Evolutionary conservation across 2,329 filamentous ascomycete species (phyloP).

Genomic region (Cyphellophora europaea): DNA sequence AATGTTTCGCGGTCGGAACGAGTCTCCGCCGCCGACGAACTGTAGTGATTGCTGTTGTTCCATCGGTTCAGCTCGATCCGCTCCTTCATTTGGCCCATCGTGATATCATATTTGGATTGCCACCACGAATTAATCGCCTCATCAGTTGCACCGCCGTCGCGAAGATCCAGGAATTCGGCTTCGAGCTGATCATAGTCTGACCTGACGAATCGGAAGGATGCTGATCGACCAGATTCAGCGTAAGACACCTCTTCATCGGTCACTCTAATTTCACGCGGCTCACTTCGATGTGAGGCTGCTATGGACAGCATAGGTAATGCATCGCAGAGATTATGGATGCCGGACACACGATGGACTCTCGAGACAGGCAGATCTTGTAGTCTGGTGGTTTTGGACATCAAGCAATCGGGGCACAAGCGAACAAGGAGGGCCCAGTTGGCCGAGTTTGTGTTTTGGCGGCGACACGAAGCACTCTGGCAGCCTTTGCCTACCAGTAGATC

Average conservation of each 20-base stretch:
- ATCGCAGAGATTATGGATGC: background rate
- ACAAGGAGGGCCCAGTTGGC: conserved; percentile 17
- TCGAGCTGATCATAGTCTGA: conserved; percentile 8
- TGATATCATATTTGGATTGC: no score
- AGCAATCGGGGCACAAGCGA: conserved; percentile 15
- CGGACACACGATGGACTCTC: background rate
- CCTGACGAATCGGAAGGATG: background rate
- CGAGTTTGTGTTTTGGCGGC: conserved; percentile 9
- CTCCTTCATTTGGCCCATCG: background rate
- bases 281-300: background rate
- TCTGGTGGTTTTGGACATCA: conserved; percentile 11
- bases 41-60: no score
- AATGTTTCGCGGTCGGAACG: conserved; percentile 19
- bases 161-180: conserved; percentile 6
- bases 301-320: background rate
- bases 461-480: conserved; percentile 16
- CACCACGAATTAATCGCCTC: no score
- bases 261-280: background rate
- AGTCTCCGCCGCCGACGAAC: no score
- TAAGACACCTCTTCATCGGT: conserved; percentile 3
- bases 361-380: background rate
- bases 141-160: no score
- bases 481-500: conserved; percentile 16
- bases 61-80: background rate
- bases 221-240: background rate